phyloP scores from a whole-genome alignment of 2,329 filamentous ascomycete species.

The Fusarium tanahbumbuense region DNA sequence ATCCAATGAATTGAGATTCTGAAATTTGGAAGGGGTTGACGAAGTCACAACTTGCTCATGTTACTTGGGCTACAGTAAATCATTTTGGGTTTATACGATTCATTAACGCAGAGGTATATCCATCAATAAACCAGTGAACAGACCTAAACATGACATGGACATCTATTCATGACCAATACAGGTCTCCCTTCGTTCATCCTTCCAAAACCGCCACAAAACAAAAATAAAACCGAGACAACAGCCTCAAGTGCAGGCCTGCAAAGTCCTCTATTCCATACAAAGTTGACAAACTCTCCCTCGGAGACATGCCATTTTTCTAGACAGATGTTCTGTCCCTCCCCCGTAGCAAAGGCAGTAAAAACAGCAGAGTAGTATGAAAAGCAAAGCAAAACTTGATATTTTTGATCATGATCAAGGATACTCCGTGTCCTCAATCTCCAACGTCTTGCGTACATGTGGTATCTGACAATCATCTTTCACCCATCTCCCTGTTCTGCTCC shows the following conservation, averaged over 20 bases:
- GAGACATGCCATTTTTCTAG: slow-evolving; percentile 1
- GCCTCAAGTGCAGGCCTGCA: not conserved
- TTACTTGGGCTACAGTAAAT: not conserved
- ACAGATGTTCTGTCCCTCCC: not conserved
- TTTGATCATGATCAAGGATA: slow-evolving; percentile 7
- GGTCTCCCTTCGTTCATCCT: not conserved
- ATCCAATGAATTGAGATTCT: not conserved
- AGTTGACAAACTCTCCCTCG: not conserved
- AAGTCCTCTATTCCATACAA: not conserved
- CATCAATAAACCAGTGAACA: slow-evolving; percentile 1
- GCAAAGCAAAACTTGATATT: slow-evolving; percentile 12
- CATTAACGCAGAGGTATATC: slow-evolving; percentile 35
- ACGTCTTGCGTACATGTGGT: slow-evolving; percentile 42
- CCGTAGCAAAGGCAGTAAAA: slow-evolving; percentile 9
- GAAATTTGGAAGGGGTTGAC: not conserved
- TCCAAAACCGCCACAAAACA: slow-evolving; percentile 10
- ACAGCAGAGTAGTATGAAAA: slow-evolving; percentile 16
- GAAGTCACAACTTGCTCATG: not conserved
- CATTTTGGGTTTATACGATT: not conserved
- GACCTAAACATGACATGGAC: not conserved
- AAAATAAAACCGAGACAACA: slow-evolving; percentile 12
- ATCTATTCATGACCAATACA: not conserved
- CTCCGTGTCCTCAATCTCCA: not conserved
- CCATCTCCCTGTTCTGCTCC: slow-evolving; percentile 20
- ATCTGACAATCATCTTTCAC: slow-evolving; percentile 42